phyloP scores from a whole-genome alignment of 345 rosid species.

The Durio zibethinus region DNA sequence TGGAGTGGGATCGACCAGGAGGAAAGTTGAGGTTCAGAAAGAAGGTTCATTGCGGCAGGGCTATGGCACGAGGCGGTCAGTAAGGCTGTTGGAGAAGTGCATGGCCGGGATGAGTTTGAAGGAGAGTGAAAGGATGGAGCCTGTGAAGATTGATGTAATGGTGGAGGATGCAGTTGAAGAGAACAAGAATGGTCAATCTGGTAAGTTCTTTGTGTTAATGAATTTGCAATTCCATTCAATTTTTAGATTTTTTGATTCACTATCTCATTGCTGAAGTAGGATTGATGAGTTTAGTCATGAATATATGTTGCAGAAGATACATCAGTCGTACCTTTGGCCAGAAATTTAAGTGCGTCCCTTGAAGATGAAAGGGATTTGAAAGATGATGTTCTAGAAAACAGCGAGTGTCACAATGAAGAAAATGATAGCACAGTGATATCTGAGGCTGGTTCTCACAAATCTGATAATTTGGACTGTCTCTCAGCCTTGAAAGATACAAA shows the following conservation, averaged over 20 bases:
- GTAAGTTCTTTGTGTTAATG: conserved; percentile 31
- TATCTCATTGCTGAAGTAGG: neutral
- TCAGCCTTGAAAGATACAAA: too few species aligned
- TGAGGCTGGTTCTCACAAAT: neutral
- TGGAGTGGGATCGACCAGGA: conserved; percentile 14
- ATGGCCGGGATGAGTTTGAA: conserved; percentile 54
- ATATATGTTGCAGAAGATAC: conserved; percentile 22
- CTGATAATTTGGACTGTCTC: neutral
- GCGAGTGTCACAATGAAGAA: neutral
- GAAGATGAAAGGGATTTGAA: conserved; percentile 29
- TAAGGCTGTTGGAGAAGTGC: conserved; percentile 59
- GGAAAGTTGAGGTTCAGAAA: conserved; percentile 18
- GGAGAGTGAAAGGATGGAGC: conserved; percentile 25
- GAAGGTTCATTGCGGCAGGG: conserved; percentile 35
- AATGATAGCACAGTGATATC: neutral
- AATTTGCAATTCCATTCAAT: neutral
- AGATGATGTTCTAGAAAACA: conserved; percentile 16
- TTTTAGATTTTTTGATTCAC: neutral
- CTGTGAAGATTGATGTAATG: conserved; percentile 25
- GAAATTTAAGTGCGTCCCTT: conserved; percentile 25
- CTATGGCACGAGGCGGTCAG: conserved; percentile 66
- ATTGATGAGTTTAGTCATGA: neutral
- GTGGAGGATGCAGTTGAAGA: conserved; percentile 8
- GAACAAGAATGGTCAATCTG: conserved; percentile 24
- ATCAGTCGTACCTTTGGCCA: conserved; percentile 15